Conservation (phyloP, 306 rosid genomes). For the Ormosia semicastrata region DNA sequence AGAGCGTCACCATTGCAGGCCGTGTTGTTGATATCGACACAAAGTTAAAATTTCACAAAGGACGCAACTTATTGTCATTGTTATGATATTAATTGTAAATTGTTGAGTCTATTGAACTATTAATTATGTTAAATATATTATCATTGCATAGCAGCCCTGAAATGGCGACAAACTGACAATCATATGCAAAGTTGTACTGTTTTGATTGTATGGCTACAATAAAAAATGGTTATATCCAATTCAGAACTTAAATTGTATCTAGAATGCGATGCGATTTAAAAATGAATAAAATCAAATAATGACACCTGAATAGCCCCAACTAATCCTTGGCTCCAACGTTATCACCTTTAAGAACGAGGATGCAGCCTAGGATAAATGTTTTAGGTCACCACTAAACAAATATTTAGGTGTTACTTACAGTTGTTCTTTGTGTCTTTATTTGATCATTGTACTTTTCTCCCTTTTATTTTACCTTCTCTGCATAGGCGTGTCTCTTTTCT, state of each 20-base stretch:
- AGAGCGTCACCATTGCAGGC: constrained; percentile 43
- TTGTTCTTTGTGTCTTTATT: constrained; percentile 22
- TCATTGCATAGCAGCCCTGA: constrained; percentile 30
- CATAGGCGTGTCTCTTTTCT: not conserved
- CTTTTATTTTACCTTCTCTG: not conserved
- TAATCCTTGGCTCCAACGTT: constrained; percentile 30
- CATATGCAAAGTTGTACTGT: constrained; percentile 28
- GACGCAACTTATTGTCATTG: not conserved
- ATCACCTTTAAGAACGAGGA: constrained; percentile 25
- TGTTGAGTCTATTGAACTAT: not conserved
- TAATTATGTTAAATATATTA: constrained; percentile 16
- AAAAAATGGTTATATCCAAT: not conserved
- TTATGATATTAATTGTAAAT: not conserved
- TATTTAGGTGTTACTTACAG: constrained; percentile 21
- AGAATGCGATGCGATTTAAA: constrained; percentile 2
- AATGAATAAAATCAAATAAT: not conserved
- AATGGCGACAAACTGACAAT: constrained; percentile 15
- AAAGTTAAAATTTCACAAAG: constrained; percentile 2
- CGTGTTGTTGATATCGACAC: constrained; percentile 43
- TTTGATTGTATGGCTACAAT: constrained; percentile 28
- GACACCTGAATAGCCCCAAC: constrained; percentile 22
- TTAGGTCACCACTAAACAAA: constrained; percentile 14
- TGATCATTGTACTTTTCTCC: constrained; percentile 14
- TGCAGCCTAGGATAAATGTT: constrained; percentile 22
- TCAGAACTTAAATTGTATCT: not conserved